phyloP scores from a whole-genome alignment of 139 green algal species.

The Haematococcus lacustris region DNA sequence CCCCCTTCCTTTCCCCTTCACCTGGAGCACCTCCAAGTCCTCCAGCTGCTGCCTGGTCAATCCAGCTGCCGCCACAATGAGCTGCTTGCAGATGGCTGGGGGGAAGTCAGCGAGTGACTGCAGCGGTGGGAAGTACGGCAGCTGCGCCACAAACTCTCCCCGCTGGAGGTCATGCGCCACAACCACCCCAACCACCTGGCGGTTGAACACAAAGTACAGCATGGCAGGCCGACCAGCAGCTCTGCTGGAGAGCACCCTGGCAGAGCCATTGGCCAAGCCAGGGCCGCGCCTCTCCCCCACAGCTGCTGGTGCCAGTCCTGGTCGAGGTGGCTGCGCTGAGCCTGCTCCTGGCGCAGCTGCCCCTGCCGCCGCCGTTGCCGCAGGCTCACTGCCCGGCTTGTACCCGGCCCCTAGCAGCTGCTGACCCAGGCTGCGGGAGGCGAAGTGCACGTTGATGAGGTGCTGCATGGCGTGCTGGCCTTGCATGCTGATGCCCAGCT shows the following conservation, averaged over 20 bases:
- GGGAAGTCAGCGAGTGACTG: conserved; percentile 74
- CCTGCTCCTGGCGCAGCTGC: not conserved
- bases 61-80: conserved; percentile 46
- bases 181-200: conserved; percentile 68
- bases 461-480: conserved; percentile 61
- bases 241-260: no score
- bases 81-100: conserved; percentile 16
- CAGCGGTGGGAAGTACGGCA: conserved; percentile 79
- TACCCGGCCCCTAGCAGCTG: not conserved
- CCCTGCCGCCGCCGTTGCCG: not conserved
- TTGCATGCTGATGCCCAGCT: conserved; percentile 51
- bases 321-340: conserved; percentile 1
- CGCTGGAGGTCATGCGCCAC: conserved; percentile 78
- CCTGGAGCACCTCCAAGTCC: conserved; percentile 7
- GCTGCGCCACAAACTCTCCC: conserved; percentile 93
- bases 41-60: conserved; percentile 14
- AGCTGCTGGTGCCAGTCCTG: not conserved
- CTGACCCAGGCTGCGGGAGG: not conserved
- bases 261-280: not conserved
- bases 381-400: no score
- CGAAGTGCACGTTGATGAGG: conserved; percentile 88
- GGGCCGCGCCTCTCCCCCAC: not conserved
- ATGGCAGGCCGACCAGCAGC: conserved; percentile 54
- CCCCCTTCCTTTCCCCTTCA: no score
- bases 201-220: conserved; percentile 96